phyloP scores from a whole-genome alignment of 106 monocot genomes.

The Allium fistulosum region DNA sequence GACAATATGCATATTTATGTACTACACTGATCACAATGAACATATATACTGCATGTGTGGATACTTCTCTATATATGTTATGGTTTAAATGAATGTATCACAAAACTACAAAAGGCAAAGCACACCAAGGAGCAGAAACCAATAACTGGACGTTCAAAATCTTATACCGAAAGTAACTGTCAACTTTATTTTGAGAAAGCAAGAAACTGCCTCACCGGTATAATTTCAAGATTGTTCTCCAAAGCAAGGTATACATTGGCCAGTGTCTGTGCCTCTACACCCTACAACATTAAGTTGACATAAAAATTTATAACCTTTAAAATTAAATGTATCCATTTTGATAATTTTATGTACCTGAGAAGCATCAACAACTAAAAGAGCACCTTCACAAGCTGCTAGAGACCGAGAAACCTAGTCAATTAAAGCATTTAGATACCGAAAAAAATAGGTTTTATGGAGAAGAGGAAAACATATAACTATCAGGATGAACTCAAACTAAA shows the following conservation, averaged over 20 bases:
- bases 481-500: too few relatives aligned
- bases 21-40: too few relatives aligned
- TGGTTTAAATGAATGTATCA: too few relatives aligned
- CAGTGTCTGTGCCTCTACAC: conserved; percentile 96
- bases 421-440: not conserved
- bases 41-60: too few relatives aligned
- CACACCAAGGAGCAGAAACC: not conserved
- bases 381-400: conserved; percentile 98
- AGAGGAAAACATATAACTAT: too few relatives aligned
- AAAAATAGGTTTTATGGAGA: too few relatives aligned
- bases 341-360: conserved; percentile 68
- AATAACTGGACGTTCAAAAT: not conserved
- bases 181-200: not conserved
- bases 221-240: conserved; percentile 92
- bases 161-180: not conserved
- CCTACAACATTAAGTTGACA: conserved; percentile 39
- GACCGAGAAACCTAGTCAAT: conserved; percentile 83
- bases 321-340: not conserved
- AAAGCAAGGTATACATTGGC: conserved; percentile 98
- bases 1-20: too few relatives aligned
- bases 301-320: not conserved
- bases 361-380: conserved; percentile 96
- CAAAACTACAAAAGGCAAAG: too few relatives aligned
- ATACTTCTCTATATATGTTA: too few relatives aligned
- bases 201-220: conserved; percentile 58